Conservation (phyloP, 805 yeast species). For the Wickerhamomyces kurtzmanii region DNA sequence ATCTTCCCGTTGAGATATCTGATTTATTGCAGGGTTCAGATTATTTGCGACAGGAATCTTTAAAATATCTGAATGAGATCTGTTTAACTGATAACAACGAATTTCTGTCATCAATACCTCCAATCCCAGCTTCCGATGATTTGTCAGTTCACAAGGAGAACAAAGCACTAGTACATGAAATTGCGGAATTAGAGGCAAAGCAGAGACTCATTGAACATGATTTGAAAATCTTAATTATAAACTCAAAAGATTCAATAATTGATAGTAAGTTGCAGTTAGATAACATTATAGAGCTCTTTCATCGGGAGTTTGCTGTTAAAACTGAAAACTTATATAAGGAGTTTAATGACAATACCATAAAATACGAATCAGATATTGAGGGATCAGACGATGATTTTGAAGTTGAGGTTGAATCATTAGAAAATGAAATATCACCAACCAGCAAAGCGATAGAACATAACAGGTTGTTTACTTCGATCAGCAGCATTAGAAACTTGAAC, state of each 20-base stretch:
- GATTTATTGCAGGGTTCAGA: slow-evolving; percentile 18
- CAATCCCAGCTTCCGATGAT: slow-evolving; percentile 23
- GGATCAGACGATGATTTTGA: slow-evolving; percentile 4
- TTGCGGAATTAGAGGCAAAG: slow-evolving; percentile 61
- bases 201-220: slow-evolving; percentile 37
- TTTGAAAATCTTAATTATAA: slow-evolving; percentile 27
- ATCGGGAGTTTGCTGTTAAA: slow-evolving; percentile 19
- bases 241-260: slow-evolving; percentile 25
- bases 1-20: slow-evolving; percentile 15
- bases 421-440: slow-evolving; percentile 5
- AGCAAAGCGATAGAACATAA: slow-evolving; percentile 10
- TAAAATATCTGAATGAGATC: slow-evolving; percentile 24
- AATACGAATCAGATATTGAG: slow-evolving; percentile 19
- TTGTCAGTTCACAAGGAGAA: slow-evolving; percentile 5
- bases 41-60: slow-evolving; percentile 24
- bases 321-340: slow-evolving; percentile 20
- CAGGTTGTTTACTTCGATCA: slow-evolving; percentile 20
- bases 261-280: slow-evolving; percentile 33
- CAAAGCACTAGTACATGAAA: slow-evolving; percentile 49
- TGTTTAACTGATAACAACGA: slow-evolving; percentile 39
- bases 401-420: background rate
- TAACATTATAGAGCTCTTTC: slow-evolving; percentile 18
- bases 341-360: slow-evolving; percentile 19
- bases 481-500: slow-evolving; percentile 13
- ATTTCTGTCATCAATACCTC: slow-evolving; percentile 31